Percentiles rank a stretch among this genome's conserved stretches.
Conservation (phyloP, 1,284 basidiomycete genomes). For the Violaceomyces palustris region DNA sequence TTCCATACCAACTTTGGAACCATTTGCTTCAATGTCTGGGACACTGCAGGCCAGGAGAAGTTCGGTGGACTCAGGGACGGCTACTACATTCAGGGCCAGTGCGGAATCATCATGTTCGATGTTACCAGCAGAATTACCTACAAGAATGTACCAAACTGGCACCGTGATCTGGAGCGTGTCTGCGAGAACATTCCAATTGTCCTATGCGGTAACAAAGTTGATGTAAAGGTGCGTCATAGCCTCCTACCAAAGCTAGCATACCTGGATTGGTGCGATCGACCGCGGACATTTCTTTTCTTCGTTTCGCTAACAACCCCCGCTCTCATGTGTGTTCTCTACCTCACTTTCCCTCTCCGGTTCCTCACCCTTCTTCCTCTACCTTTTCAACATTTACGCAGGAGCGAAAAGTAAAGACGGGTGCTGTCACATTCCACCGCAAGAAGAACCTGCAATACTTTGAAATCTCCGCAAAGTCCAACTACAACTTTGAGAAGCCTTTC, state of each 20-base stretch:
- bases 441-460: slow-evolving; percentile 99
- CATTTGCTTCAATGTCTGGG: slow-evolving; percentile 99
- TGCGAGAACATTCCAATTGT: slow-evolving; percentile 99
- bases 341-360: too few relatives aligned
- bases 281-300: too few relatives aligned
- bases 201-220: slow-evolving; percentile 99
- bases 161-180: slow-evolving; percentile 97
- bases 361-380: slow-evolving; percentile 1
- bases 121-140: slow-evolving; percentile 99
- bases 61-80: slow-evolving; percentile 59
- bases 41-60: slow-evolving; percentile 99
- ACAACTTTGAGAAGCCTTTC: slow-evolving; percentile 99
- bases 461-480: slow-evolving; percentile 99
- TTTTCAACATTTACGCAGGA: too few relatives aligned
- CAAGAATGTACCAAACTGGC: slow-evolving; percentile 99
- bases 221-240: slow-evolving; percentile 79
- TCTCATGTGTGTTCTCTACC: neutral
- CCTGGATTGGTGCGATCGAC: too few relatives aligned
- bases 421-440: slow-evolving; percentile 99
- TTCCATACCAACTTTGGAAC: slow-evolving; percentile 99
- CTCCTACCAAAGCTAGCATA: neutral
- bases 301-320: too few relatives aligned
- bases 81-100: slow-evolving; percentile 67
- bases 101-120: slow-evolving; percentile 99
- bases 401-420: slow-evolving; percentile 98